Base-by-base conservation (phyloP, 371 early-diverging fungal species). In the Smittium mucronatum region DNA sequence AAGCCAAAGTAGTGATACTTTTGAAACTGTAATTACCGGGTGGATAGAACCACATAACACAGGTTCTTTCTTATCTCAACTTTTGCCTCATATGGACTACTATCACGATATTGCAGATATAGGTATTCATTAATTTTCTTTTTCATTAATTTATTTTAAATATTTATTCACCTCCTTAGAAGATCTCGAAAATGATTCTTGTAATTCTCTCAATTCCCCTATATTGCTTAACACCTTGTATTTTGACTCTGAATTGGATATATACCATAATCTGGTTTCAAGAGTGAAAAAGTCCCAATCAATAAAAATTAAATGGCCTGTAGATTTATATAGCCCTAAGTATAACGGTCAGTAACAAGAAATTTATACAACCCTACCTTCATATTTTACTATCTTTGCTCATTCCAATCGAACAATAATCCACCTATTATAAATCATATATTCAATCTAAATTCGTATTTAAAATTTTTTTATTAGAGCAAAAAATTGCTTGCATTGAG, bases 21-120 rank as follows among this genome's bases (percentile, higher is more conserved):
- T 67, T 47, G 67, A 67, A 67, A 57, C 67, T 67, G 36, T 36
- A 15, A 25, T 67, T 1, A 67, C 67, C 25, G 34, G 67, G 8
- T 67, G 67, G 67, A 31, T 67, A 30, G 67, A 67, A n/a, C 67
- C 67, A 2, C 28, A 35, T 8, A 33, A 28, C 25, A 26, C 29
- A 16, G 47, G 47, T 36, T 25, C 28, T 47, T 17, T 67, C 17
- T 5, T 67, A 2, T 8, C 34, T 26, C 11, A 67, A 2, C 47
- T 67, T 1, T 29, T 16, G 47, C 2, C 34, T 26, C 2, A 67
- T 67, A 67, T 67, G 67, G 67, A 67, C 17, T 47, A 47, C 28
- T 67, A 67, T 47, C 16, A 8, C 8, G 36, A 34, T 57, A n/a
- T 36, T n/a, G 67, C 34, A 16, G 47, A 34, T n/a, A n/a, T n/a